These are phyloP conservation scores for Exophiala oligosperma DNA, from an alignment of 2,329 filamentous ascomycete species.

Conservation along the genomic window DNA sequence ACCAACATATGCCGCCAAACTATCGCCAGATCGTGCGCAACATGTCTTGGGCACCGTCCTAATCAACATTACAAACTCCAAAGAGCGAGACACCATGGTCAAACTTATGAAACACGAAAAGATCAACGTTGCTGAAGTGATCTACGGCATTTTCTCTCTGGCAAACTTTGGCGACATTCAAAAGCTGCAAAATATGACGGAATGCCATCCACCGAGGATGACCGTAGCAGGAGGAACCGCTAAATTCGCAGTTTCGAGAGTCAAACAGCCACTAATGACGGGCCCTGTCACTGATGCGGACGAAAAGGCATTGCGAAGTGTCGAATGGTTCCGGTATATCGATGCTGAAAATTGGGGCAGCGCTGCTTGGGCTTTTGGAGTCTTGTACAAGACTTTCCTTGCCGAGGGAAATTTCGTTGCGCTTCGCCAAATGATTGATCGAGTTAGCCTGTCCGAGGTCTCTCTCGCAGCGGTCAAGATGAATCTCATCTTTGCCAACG, in stretches of 20 bases:
- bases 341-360: conserved; percentile 67
- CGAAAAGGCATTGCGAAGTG: conserved; percentile 72
- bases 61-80: conserved; percentile 66
- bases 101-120: conserved; percentile 72
- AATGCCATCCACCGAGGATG: conserved; percentile 15
- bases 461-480: conserved; percentile 42
- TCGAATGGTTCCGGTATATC: conserved; percentile 82
- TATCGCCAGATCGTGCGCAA: conserved; percentile 60
- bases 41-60: conserved; percentile 75
- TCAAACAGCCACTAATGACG: conserved; percentile 71
- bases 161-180: conserved; percentile 56
- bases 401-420: conserved; percentile 62
- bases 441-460: conserved; percentile 52
- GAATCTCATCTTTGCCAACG: conserved; percentile 31
- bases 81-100: conserved; percentile 68
- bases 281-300: conserved; percentile 59
- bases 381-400: conserved; percentile 80
- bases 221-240: conserved; percentile 21
- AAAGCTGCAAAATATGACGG: conserved; percentile 9
- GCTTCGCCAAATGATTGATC: conserved; percentile 54
- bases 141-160: conserved; percentile 50
- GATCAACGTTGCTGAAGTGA: conserved; percentile 71
- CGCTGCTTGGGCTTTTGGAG: conserved; percentile 66
- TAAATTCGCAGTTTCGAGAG: conserved; percentile 38
- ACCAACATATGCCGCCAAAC: conserved; percentile 82